Evolutionary conservation across 1,284 basidiomycete genomes (phyloP), one percentile per base, ranked within the genome.

Genomic region (Volvariella volvacea): DNA sequence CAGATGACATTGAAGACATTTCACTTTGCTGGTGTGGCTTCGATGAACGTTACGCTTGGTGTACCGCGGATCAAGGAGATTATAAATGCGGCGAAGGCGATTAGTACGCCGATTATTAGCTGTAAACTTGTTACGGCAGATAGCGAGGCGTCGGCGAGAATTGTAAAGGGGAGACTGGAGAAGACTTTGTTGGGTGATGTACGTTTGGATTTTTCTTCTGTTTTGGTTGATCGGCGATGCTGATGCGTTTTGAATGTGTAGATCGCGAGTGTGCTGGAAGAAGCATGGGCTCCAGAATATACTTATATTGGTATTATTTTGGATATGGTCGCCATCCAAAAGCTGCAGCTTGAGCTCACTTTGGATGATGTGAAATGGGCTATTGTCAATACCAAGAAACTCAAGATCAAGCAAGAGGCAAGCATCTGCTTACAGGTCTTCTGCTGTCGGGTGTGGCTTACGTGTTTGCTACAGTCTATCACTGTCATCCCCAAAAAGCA

Each of bases 1-100:
- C 96, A 99, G 61, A 99, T 99, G 96, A 99, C 96, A 4, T 67
- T 99, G 53, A 99, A 99, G 68, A 99, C 96, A 49, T 99, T 99
- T 83, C 96, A 99, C 74, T 99, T 99, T 68, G 96, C 96, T 58
- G 96, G 96, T 73, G 94, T 99, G 52, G 96, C 96, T 9, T 96
- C 94, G 28, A 99, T 99, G 96, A 99, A 98, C 69, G 92, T 99
- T 54, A 99, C 96, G 1, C 81, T 99, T 33, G 96, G 96, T 74
- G 96, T 99, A 9, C 96, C 96, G 17, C 94, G 96, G 63, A 99
- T 99, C 70, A 99, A 99, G 67, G 96, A 99, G 66, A 99, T 99
- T 57, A 99, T 99, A 74, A 99, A 99, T 56, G 96, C 94, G 2
- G 92, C 95, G 33, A 99, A 98, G 67, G 66, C 76, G 38, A 99